phyloP scores from a whole-genome alignment of 2,329 filamentous ascomycete genomes.

The Canariomyces notabilis region DNA sequence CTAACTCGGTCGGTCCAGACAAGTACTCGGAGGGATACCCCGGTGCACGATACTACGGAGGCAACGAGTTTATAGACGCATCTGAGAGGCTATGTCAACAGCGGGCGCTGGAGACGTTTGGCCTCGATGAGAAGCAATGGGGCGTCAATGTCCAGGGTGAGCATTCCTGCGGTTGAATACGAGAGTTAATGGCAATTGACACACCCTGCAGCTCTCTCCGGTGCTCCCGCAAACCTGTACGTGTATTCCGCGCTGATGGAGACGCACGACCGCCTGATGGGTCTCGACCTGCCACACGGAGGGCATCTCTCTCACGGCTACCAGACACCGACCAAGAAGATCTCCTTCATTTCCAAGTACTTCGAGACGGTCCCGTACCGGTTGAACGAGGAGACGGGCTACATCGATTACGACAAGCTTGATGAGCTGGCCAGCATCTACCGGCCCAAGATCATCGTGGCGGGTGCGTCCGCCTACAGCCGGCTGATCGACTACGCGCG shows the following conservation, averaged over 20 bases:
- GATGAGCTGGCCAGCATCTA: slow-evolving; percentile 85
- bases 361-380: slow-evolving; percentile 97
- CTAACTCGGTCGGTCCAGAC: slow-evolving; percentile 49
- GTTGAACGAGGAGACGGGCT: slow-evolving; percentile 80
- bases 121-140: slow-evolving; percentile 80
- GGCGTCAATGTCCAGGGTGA: slow-evolving; percentile 91
- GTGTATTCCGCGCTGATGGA: slow-evolving; percentile 92
- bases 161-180: slow-evolving; percentile 27
- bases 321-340: slow-evolving; percentile 89
- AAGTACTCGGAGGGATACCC: slow-evolving; percentile 99
- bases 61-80: slow-evolving; percentile 93
- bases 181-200: slow-evolving; percentile 7
- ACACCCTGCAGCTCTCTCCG: slow-evolving; percentile 63
- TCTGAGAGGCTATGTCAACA: slow-evolving; percentile 86
- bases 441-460: slow-evolving; percentile 91
- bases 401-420: slow-evolving; percentile 91
- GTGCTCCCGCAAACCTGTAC: slow-evolving; percentile 71
- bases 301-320: slow-evolving; percentile 96
- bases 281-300: slow-evolving; percentile 90
- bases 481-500: slow-evolving; percentile 90
- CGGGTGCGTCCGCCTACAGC: slow-evolving; percentile 92
- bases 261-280: slow-evolving; percentile 93
- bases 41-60: slow-evolving; percentile 91
- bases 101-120: slow-evolving; percentile 82
- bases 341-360: slow-evolving; percentile 98